phyloP scores from a whole-genome alignment of 768 basidiomycete genomes.

The Cubamyces sp. region DNA sequence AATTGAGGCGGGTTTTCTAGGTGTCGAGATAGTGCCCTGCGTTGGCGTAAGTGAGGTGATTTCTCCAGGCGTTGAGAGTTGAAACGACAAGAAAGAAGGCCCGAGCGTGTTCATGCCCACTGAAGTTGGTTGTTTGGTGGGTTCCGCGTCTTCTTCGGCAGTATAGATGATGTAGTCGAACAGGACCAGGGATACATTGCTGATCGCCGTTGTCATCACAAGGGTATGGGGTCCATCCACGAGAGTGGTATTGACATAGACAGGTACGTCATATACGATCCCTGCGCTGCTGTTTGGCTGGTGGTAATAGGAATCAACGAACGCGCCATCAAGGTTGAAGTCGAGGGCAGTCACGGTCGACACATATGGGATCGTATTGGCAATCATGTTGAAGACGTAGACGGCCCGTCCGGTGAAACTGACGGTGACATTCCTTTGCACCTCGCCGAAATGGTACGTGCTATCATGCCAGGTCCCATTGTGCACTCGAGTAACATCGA shows the following conservation, averaged over 20 bases:
- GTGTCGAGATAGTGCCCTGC: too few species aligned
- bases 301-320: conserved; percentile 1
- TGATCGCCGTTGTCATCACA: conserved; percentile 3
- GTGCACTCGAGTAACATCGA: neutral
- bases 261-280: conserved; percentile 14
- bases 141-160: neutral
- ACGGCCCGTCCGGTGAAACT: conserved; percentile 19
- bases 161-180: conserved; percentile 26
- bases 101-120: too few species aligned
- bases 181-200: conserved; percentile 6
- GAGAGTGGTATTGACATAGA: conserved; percentile 5
- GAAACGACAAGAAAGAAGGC: too few species aligned
- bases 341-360: conserved; percentile 16
- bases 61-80: too few species aligned
- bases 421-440: neutral
- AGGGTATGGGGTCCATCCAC: conserved; percentile 10
- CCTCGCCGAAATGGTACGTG: conserved; percentile 2
- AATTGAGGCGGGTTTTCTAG: too few species aligned
- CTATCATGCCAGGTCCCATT: conserved; percentile 23
- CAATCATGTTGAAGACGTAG: conserved; percentile 19
- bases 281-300: neutral
- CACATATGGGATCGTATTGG: conserved; percentile 1
- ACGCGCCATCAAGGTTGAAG: conserved; percentile 14
- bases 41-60: too few species aligned
- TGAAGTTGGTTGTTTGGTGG: too few species aligned